phyloP scores from a whole-genome alignment of 2,329 filamentous ascomycete species.

The Botryosphaeria dothidea region DNA sequence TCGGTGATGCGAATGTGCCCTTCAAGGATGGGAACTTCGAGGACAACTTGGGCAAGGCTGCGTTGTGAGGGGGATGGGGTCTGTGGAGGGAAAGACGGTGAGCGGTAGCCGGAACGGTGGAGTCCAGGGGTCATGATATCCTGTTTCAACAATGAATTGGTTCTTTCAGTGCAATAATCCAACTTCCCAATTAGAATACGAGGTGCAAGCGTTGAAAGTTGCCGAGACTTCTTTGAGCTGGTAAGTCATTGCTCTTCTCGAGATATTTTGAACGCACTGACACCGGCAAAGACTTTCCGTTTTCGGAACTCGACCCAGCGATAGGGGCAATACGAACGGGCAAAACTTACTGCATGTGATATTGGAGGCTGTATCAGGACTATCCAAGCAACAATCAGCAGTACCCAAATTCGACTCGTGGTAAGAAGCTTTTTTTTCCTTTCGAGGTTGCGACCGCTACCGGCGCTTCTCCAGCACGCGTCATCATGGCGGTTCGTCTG shows the following conservation, averaged over 20 bases:
- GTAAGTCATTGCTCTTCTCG: not conserved
- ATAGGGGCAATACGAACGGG: not conserved
- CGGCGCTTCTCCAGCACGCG: not conserved
- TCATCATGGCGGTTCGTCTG: not conserved
- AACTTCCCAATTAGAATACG: not conserved
- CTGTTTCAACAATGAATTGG: not conserved
- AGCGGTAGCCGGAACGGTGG: not conserved
- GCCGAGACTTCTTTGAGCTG: not conserved
- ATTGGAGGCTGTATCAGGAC: not conserved
- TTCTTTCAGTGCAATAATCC: not conserved
- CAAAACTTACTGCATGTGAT: not conserved
- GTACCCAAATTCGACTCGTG: not conserved
- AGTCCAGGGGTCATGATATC: not conserved
- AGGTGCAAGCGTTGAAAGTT: too few species aligned
- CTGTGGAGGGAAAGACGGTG: not conserved
- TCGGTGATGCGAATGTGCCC: conserved; percentile 49
- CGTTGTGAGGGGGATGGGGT: conserved; percentile 22
- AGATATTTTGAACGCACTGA: not conserved
- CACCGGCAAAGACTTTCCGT: not conserved
- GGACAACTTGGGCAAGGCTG: conserved; percentile 42
- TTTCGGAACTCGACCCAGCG: not conserved
- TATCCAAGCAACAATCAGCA: not conserved
- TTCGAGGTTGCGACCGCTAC: not conserved
- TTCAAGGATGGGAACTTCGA: conserved; percentile 51
- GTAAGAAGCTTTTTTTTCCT: not conserved